Conservation (phyloP, 2,329 filamentous ascomycete genomes). For the Pseudogymnoascus sp. region DNA sequence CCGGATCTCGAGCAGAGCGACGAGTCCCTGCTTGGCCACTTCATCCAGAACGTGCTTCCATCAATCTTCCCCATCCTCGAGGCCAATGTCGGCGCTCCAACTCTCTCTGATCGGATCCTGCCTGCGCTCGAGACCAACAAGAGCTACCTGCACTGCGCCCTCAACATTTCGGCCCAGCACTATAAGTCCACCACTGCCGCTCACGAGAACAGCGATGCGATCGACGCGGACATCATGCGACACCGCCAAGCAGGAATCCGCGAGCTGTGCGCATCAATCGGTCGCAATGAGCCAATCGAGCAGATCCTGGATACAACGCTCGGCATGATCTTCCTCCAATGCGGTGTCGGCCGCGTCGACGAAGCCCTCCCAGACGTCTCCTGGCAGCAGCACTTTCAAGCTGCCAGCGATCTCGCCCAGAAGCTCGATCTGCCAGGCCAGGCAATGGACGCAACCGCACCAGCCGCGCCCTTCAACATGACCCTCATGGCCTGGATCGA, state of each 20-base stretch:
- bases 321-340: conserved; percentile 94
- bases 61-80: conserved; percentile 90
- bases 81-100: conserved; percentile 76
- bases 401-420: conserved; percentile 74
- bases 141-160: conserved; percentile 88
- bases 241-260: conserved; percentile 85
- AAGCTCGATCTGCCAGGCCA: conserved; percentile 68
- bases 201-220: conserved; percentile 57
- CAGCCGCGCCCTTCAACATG: conserved; percentile 81
- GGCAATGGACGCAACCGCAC: not conserved
- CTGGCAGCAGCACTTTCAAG: conserved; percentile 96
- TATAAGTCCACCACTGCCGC: conserved; percentile 62
- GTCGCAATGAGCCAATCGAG: conserved; percentile 70
- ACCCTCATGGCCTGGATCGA: conserved; percentile 92
- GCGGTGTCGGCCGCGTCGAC: conserved; percentile 77
- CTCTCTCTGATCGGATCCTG: conserved; percentile 73
- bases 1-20: conserved; percentile 76
- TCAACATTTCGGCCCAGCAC: conserved; percentile 88
- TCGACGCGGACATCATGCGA: conserved; percentile 85
- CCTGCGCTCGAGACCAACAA: conserved; percentile 86
- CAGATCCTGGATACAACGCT: conserved; percentile 88
- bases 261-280: conserved; percentile 73
- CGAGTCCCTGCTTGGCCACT: conserved; percentile 79
- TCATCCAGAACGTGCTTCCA: conserved; percentile 78
- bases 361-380: conserved; percentile 84